phyloP scores from a whole-genome alignment of 768 basidiomycete genomes.

The Suillus bovinus region DNA sequence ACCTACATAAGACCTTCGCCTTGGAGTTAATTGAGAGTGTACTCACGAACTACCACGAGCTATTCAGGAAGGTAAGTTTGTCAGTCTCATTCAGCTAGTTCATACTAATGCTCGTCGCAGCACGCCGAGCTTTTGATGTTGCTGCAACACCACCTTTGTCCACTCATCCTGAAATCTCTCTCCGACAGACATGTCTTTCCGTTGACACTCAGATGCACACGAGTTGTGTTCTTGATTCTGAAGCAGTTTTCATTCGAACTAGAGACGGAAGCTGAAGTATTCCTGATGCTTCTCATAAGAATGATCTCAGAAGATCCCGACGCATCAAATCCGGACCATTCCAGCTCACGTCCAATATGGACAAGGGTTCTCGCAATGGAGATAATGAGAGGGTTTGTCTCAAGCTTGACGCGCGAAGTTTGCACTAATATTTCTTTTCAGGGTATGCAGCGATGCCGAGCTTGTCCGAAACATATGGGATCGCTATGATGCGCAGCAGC shows the following conservation, averaged over 20 bases:
- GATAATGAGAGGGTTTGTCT: slow-evolving; percentile 76
- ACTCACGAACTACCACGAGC: slow-evolving; percentile 85
- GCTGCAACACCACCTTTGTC: slow-evolving; percentile 88
- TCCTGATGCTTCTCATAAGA: slow-evolving; percentile 71
- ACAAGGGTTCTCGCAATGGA: slow-evolving; percentile 92
- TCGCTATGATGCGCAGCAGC: slow-evolving; percentile 64
- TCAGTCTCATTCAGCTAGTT: background rate
- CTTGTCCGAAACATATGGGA: slow-evolving; percentile 80
- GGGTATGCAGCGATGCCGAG: slow-evolving; percentile 78
- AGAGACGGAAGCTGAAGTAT: slow-evolving; percentile 81
- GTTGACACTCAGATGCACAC: slow-evolving; percentile 84
- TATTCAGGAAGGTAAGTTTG: slow-evolving; percentile 71
- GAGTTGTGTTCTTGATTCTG: slow-evolving; percentile 90
- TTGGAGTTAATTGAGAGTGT: slow-evolving; percentile 98
- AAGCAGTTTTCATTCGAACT: slow-evolving; percentile 88
- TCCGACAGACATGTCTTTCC: slow-evolving; percentile 86
- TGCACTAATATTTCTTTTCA: slow-evolving; percentile 23
- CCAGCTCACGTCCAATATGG: slow-evolving; percentile 64
- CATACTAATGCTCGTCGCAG: slow-evolving; percentile 37
- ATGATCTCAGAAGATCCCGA: slow-evolving; percentile 58
- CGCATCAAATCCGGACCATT: slow-evolving; percentile 28
- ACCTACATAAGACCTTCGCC: slow-evolving; percentile 89
- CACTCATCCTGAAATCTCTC: slow-evolving; percentile 82
- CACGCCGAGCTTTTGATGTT: slow-evolving; percentile 83
- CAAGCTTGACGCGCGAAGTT: background rate